Evolutionary conservation across 768 basidiomycete species (phyloP), one percentile per base, ranked within the genome.

Genomic region (Pisolithus marmoratus): DNA sequence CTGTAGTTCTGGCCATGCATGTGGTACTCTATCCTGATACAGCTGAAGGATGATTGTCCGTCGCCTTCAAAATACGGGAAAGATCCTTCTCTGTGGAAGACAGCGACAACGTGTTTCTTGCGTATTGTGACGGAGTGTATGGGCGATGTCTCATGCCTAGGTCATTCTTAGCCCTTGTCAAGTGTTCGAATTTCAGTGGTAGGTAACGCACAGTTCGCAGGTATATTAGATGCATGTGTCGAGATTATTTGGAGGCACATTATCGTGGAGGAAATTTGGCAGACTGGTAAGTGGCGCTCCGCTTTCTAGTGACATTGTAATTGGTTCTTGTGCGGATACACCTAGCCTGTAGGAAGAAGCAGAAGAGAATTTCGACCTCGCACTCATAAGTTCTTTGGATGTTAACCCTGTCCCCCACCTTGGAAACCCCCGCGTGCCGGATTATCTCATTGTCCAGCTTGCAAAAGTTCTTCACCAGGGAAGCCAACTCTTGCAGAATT

Each of bases 11-110:
- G 11, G 40, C 29, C 41, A 92, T 89, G 87, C 93, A 0, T 94
- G n/a, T n/a, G n/a, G n/a, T n/a, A 90, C 60, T 82, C 89, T 4
- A 85, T 95, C 31, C 94, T 94, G 2, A 83, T 97, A 64, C 92
- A 94, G 62, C 72, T 98, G 56, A 94, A 94, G 69, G 95, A 97
- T 57, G 92, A 95, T 34, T 96, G 94, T 65, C 94, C 95, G 0
- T 72, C 88, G 0, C 80, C 95, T 0, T 92, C 87, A 37, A 93
- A 86, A 63, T 91, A 83, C 63, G 92, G 90, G 2, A 85, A 90
- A 49, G 95, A 94, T 60, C 71, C 68, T 20, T 93, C 94, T 0
- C 71, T 99, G 2, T 98, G 95, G 95, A 94, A 94, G 71, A 94
- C 92, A 0, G 94, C 93, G n/a, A 92, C 88, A 2, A 79, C 75